Base-by-base conservation (phyloP, 345 rosid genomes). In the Camelina hispida region DNA sequence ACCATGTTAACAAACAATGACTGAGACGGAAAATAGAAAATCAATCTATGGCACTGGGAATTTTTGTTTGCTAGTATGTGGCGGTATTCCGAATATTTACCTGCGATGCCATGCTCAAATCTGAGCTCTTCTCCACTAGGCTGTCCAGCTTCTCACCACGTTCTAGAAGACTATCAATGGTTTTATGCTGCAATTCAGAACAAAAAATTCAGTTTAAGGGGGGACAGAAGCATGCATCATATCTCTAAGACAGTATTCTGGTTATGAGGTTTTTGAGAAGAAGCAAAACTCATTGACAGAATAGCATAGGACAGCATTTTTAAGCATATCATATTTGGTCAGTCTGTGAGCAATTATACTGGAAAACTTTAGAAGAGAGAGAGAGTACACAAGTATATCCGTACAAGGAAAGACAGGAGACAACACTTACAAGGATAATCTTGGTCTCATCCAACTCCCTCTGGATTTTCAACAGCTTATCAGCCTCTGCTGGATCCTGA, bases 401-500 rank as follows among this genome's bases (percentile, higher is more conserved):
- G 2, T 11, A 74, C 9, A 66, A 28, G 25, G 25, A 74, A 47
- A 22, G 56, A 28, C 4, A 5, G 5, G 42, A 47, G 66, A 22
- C 9, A 18, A 60, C 17, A 84, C 97, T 86, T 84, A 96, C 97
- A 59, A 96, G 98, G 78, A 96, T 91, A 78, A 96, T 93, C 83
- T 96, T 96, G 7, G 99, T 96, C 78, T 96, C 98, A 76, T 96
- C 98, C 89, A 96, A 86, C 78, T 93, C 98, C 85, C 95, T 89
- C 80, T 93, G 99, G 75, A 93, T 96, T 85, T 86, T 96, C 88
- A 96, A 72, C 80, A 93, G 84, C 80, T 93, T 96, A 79, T 91
- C 99, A 6, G 99, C 99, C 82, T 95, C 99, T 11, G 94, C 97
- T 75, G 97, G 99, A 79, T 95, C 97, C 99, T 95, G 86, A 74